Evolutionary conservation across 352 stramenopile species (phyloP), one percentile per base, ranked within the genome.

Genomic region (Phytophthora syringae): DNA sequence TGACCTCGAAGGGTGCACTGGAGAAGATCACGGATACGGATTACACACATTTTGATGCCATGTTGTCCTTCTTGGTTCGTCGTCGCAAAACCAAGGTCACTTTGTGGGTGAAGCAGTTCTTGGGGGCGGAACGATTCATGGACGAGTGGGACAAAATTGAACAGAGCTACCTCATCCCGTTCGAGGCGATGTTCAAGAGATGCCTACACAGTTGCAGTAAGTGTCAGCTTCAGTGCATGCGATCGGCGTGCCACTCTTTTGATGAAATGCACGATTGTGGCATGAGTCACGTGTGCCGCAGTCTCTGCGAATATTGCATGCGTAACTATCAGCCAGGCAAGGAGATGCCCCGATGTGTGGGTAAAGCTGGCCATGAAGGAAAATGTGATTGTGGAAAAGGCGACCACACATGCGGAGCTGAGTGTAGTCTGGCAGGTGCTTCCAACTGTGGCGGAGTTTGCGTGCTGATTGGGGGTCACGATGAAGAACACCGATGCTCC

Each of bases 191-290:
- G 0, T 52, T 82, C 11, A 72, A 60, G 20, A 40, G 77, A 55
- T 85, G 77, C 37, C 20, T 60, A 7, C 71, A 82, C 15, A n/a
- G 4, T 21, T 82, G 77, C 22, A 16, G 59, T 1, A 43, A 74
- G 7, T 86, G 77, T 21, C 67, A 78, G 16, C 64, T 86, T 10
- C 49, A 69, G 27, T 86, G 77, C 25, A 73, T 83, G 60, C 56
- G 60, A n/a, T 78, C 63, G 3, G 39, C 56, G 6, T 68, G 53
- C 12, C 77, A 86, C 28, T 72, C 60, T 0, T 55, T 70, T 54
- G 42, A 62, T 27, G 49, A 67, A n/a, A 34, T 52, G 5, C 77
- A 86, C 24, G 67, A 82, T 47, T 86, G 77, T 44, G 74, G 75
- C 10, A 80, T 74, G 62, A 69, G 55, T 43, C 77, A 86, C 39